These are phyloP conservation scores for Boletus insuetus DNA, from an alignment of 768 basidiomycete species.

Conservation along the genomic window DNA sequence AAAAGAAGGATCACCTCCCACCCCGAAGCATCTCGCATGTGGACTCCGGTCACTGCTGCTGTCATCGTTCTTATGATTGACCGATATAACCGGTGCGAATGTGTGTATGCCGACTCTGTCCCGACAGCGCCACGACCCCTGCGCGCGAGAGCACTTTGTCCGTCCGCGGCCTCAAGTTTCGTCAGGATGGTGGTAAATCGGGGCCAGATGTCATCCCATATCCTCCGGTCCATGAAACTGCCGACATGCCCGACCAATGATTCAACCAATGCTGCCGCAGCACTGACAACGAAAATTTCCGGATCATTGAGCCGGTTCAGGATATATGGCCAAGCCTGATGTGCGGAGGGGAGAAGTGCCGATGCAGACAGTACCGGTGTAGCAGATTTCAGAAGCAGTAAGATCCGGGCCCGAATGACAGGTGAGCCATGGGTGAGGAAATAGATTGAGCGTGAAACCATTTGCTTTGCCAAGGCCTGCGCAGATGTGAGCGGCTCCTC, in stretches of 20 bases:
- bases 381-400: constrained; percentile 70
- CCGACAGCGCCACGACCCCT: constrained; percentile 51
- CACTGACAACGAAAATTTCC: constrained; percentile 77
- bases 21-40: constrained; percentile 61
- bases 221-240: constrained; percentile 77
- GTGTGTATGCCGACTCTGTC: constrained; percentile 71
- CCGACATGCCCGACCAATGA: constrained; percentile 68
- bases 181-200: constrained; percentile 62
- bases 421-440: constrained; percentile 91
- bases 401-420: constrained; percentile 79
- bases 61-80: constrained; percentile 74
- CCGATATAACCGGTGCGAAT: constrained; percentile 77
- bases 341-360: constrained; percentile 78
- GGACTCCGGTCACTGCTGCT: constrained; percentile 61
- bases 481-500: constrained; percentile 59
- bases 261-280: constrained; percentile 73
- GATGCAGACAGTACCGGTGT: constrained; percentile 70
- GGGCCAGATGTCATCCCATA: constrained; percentile 96
- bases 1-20: constrained; percentile 84
- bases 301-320: constrained; percentile 74
- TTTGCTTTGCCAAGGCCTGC: constrained; percentile 77
- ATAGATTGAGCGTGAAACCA: constrained; percentile 81
- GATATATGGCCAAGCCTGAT: constrained; percentile 93
- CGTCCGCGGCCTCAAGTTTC: constrained; percentile 61
- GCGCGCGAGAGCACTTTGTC: constrained; percentile 61